Evolutionary conservation across 2,329 filamentous ascomycete genomes (phyloP), one percentile per base, ranked within the genome.

Genomic region (Aulographum hederae): DNA sequence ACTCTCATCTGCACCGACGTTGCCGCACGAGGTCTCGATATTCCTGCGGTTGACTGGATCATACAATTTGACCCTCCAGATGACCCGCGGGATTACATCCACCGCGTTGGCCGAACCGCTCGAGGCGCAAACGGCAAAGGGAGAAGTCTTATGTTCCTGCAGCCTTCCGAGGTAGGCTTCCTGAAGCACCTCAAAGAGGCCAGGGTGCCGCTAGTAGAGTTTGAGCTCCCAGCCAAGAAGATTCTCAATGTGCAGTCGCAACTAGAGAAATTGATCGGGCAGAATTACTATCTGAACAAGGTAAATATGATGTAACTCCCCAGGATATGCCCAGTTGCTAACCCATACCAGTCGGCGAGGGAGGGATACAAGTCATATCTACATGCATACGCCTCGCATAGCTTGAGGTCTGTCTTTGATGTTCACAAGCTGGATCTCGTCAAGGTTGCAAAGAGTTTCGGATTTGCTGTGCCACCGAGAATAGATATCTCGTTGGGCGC

Each of bases 211-310:
- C 75, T 98, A 5, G 81, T 92, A 18, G 89, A 98, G 56, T 95
- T 93, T 47, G 86, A 95, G 48, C 89, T 98, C 49, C 86, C 86
- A 2, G 64, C 73, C 34, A 85, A 80, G 60, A 93, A 92, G 65
- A 81, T 98, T 41, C 64, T 86, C 46, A 89, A 91, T 47, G 53
- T 54, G 30, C 78, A 45, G 34, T 51, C 43, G 17, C 84, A 94
- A 55, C 69, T 95, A 6, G 86, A 95, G 65, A 89, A 86, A 58
- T 68, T 95, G 41, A 91, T 98, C 45, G 72, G 71, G 18, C 79
- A 89, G 53, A 95, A 98, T 57, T 95, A 95, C 62, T 94, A 94
- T 54, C 67, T 98, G 36, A 89, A 94, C 61, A 89, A 93, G 68
- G 65, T 69, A 48, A 35, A 57, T 34, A 14, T 6, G 3, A 17